Percentiles rank a stretch among this genome's conserved stretches.
Evolutionary conservation across 805 yeast species (phyloP).

Genomic region (Kazachstania psychrophila): DNA sequence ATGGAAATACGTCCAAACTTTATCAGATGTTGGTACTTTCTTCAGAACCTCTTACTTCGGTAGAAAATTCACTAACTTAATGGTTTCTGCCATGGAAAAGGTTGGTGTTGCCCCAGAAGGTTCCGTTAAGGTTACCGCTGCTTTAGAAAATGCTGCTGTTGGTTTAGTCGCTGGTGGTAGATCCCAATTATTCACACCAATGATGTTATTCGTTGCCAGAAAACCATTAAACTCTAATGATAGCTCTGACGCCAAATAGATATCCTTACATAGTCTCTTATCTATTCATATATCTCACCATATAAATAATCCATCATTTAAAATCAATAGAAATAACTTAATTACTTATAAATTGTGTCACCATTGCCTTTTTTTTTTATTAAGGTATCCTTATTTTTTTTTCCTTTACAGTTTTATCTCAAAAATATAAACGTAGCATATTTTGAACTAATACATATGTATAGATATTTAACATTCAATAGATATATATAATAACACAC

Average conservation of each 20-base stretch:
- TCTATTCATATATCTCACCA: not conserved
- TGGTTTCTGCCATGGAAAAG: conserved; percentile 75
- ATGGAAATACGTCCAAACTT: conserved; percentile 72
- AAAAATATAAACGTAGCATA: not conserved
- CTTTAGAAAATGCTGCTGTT: conserved; percentile 94
- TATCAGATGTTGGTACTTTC: conserved; percentile 71
- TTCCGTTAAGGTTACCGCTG: conserved; percentile 77
- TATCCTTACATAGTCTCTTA: too few relatives aligned
- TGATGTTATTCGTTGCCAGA: conserved; percentile 86
- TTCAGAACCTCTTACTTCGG: conserved; percentile 84
- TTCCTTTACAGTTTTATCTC: not conserved
- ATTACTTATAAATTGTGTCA: too few relatives aligned
- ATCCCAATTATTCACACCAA: conserved; percentile 87
- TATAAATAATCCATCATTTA: too few relatives aligned
- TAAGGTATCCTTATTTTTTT: not conserved
- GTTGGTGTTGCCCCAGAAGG: conserved; percentile 90
- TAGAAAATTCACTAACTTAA: conserved; percentile 71
- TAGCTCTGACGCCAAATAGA: conserved; percentile 11
- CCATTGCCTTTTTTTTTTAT: too few relatives aligned
- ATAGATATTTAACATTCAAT: not conserved
- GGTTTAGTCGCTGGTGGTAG: conserved; percentile 90
- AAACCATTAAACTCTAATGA: too few relatives aligned
- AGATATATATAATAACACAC: not conserved
- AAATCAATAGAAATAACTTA: too few relatives aligned
- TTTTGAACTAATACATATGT: not conserved